phyloP scores from a whole-genome alignment of 805 yeast species.

The Dipodascus albidus region DNA sequence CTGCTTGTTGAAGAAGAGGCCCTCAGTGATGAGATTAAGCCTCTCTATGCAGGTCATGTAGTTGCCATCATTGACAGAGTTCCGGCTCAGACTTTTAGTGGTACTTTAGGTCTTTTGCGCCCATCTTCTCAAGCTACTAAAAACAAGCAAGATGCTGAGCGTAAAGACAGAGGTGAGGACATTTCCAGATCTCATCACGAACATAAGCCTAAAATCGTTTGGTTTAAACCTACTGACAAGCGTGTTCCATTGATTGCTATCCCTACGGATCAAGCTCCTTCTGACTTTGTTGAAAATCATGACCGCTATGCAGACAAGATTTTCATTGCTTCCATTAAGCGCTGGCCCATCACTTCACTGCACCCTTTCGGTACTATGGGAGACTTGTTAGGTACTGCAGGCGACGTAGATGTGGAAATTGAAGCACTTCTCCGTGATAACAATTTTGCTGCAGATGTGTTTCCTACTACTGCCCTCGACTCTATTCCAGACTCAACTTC shows the following conservation, averaged over 20 bases:
- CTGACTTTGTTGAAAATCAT: constrained; percentile 87
- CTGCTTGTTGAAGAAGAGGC: constrained; percentile 91
- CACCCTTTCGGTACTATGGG: constrained; percentile 96
- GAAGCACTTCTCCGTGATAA: constrained; percentile 76
- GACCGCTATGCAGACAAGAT: constrained; percentile 69
- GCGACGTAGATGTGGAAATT: constrained; percentile 66
- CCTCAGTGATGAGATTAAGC: constrained; percentile 83
- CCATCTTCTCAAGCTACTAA: constrained; percentile 92
- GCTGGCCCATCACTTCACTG: constrained; percentile 98
- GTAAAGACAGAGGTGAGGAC: constrained; percentile 18
- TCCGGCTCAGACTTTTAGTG: constrained; percentile 92
- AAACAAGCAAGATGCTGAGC: constrained; percentile 39
- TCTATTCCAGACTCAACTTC: constrained; percentile 10
- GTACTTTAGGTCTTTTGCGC: constrained; percentile 84
- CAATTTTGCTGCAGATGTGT: constrained; percentile 31
- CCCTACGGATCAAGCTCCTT: constrained; percentile 97
- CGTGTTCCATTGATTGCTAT: constrained; percentile 96
- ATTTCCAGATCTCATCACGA: constrained; percentile 2
- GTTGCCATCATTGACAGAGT: constrained; percentile 97
- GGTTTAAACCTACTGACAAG: constrained; percentile 98
- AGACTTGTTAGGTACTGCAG: constrained; percentile 73
- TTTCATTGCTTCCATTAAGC: constrained; percentile 89
- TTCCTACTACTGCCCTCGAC: constrained; percentile 18
- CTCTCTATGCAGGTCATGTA: constrained; percentile 94
- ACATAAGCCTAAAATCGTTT: constrained; percentile 85